Evolutionary conservation across 2,329 filamentous ascomycete species (phyloP), one percentile per base, ranked within the genome.

Genomic region (Neonectria hederae): DNA sequence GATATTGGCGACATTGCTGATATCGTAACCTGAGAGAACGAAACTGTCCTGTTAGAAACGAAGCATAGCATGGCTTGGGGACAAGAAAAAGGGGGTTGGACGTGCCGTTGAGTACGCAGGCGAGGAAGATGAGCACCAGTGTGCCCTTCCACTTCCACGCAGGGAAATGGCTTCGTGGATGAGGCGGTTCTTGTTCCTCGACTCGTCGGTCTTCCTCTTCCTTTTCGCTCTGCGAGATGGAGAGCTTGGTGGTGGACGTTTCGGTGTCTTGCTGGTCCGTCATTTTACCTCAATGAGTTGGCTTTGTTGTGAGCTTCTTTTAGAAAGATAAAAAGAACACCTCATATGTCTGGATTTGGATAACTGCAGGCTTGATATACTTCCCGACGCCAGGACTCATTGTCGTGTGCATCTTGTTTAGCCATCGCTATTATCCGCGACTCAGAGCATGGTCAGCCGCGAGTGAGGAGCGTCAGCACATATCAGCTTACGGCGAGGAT

Each of bases 1-100:
- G 52, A 86, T 84, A 67, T 88, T 84, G 8, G 86, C 83, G 19
- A 83, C 81, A 59, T 83, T 81, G 65, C 79, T 79, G 8, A 80
- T 74, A 63, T 82, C 79, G 69, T 81, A 82, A 19, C 80, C 80
- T 81, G 21, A 8, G 43, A 54, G 22, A 28, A 28, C 28, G 26
- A 35, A 8, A 11, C n/a, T 9, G 14, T 21, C 9, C 13, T 59
- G 49, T 54, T n/a, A 56, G 43, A 32, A 30, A 11, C 5, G 17
- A 14, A 21, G 19, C 13, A 3, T 22, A 5, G 19, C 17, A 1
- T 10, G 9, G 38, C 38, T 42, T 40, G 7, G 38, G 38, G n/a
- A 21, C 7, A 26, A 17, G 14, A 26, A 19, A 35, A 26, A 1
- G 2, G 40, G 21, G 19, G 13, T 51, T 38, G 5, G 4, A 38